Evolutionary conservation across 1,139 yeast species (phyloP).

Genomic region (Geotrichum citri-aurantii): DNA sequence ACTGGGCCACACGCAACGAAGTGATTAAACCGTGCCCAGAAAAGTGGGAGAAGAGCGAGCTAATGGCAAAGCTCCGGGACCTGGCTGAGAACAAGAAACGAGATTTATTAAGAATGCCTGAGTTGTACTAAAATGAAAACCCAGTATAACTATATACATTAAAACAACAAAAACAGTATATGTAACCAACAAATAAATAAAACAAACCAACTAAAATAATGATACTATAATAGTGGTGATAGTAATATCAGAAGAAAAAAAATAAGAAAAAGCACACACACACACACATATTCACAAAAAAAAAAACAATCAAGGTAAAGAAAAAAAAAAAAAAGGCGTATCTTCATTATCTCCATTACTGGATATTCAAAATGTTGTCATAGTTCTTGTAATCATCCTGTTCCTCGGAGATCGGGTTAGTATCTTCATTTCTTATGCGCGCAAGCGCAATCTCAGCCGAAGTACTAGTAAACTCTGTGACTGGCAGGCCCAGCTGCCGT

Average conservation of each 20-base stretch:
- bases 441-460: conserved; percentile 78
- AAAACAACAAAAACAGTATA: not conserved
- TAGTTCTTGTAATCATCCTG: not conserved
- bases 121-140: conserved; percentile 31
- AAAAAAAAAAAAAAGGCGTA: conserved; percentile 16
- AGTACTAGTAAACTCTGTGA: conserved; percentile 55
- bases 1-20: conserved; percentile 89
- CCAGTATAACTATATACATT: not conserved
- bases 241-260: not conserved
- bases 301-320: not conserved
- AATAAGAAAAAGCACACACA: conserved; percentile 1
- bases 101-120: conserved; percentile 84
- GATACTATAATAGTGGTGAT: not conserved
- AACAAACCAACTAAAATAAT: not conserved
- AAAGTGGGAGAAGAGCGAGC: conserved; percentile 63
- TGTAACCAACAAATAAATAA: not conserved
- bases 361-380: not conserved
- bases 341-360: conserved; percentile 8
- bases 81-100: conserved; percentile 67
- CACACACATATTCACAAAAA: too few relatives aligned
- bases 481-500: conserved; percentile 39
- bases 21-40: conserved; percentile 82
- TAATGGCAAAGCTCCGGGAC: conserved; percentile 63
- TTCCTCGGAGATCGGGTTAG: conserved; percentile 68
- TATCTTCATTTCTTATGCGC: conserved; percentile 38